A percentile compares a stretch with the other conserved stretches of the same genome.
Conservation (phyloP, 2,329 filamentous ascomycete genomes). For the Trichoderma afroharzianum region DNA sequence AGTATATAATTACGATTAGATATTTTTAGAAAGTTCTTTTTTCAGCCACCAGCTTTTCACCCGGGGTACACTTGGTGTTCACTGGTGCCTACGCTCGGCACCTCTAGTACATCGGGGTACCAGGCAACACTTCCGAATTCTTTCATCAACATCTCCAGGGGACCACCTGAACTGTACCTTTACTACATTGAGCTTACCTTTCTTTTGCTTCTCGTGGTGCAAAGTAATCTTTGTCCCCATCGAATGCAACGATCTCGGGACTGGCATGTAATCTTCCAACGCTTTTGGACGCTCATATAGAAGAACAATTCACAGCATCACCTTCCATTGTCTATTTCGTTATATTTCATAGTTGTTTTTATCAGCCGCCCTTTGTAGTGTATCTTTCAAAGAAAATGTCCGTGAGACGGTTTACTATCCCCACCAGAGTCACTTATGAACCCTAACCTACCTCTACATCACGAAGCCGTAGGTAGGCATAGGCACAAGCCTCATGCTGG, state of each 20-base stretch:
- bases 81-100: background rate
- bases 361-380: background rate
- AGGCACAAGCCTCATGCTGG: background rate
- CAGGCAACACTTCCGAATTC: background rate
- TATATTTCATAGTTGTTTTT: background rate
- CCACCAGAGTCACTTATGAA: background rate
- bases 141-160: background rate
- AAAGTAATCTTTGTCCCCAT: background rate
- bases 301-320: background rate
- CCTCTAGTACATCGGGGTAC: background rate
- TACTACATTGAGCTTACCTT: background rate
- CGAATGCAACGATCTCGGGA: too few relatives aligned
- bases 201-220: background rate
- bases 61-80: background rate
- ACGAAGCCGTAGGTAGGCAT: background rate
- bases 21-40: background rate
- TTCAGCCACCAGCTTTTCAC: background rate
- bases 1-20: background rate
- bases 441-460: background rate
- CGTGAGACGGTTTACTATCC: background rate
- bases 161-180: background rate
- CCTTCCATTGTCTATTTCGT: background rate
- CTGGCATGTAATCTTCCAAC: too few relatives aligned
- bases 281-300: too few relatives aligned
- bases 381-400: background rate